These are phyloP conservation scores for Calonectria pseudoreteaudii DNA, from an alignment of 2,329 filamentous ascomycete species.

Conservation along the genomic window DNA sequence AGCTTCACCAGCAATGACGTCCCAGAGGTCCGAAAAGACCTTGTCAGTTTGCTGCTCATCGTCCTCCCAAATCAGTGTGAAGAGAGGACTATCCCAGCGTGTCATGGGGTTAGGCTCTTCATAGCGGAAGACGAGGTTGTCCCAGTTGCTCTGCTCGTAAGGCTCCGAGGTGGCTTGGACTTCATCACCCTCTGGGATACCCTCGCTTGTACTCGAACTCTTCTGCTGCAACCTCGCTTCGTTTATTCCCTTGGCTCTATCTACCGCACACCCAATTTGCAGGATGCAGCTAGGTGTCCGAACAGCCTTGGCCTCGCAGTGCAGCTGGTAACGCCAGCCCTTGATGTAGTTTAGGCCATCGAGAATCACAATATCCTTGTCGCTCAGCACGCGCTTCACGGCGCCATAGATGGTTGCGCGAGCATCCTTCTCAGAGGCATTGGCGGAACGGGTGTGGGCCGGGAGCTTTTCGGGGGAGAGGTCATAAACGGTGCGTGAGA, in stretches of 20 bases:
- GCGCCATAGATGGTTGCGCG: constrained; percentile 81
- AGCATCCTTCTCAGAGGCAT: constrained; percentile 83
- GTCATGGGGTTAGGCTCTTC: constrained; percentile 90
- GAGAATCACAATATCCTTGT: constrained; percentile 81
- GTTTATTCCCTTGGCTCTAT: constrained; percentile 70
- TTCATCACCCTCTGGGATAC: background rate
- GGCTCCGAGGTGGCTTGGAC: constrained; percentile 49
- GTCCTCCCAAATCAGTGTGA: constrained; percentile 83
- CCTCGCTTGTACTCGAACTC: constrained; percentile 15
- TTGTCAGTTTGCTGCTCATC: constrained; percentile 66
- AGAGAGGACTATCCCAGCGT: constrained; percentile 86
- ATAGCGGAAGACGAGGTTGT: constrained; percentile 84
- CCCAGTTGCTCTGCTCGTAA: constrained; percentile 73
- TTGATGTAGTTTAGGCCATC: constrained; percentile 91
- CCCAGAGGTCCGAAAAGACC: constrained; percentile 78
- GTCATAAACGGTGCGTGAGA: constrained; percentile 78
- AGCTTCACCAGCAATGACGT: constrained; percentile 73
- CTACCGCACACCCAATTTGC: constrained; percentile 68
- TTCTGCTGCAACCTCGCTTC: constrained; percentile 61
- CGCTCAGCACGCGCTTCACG: constrained; percentile 79
- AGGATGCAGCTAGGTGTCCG: constrained; percentile 81
- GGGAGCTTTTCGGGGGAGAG: constrained; percentile 64
- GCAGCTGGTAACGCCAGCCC: constrained; percentile 87
- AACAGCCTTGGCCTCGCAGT: constrained; percentile 85
- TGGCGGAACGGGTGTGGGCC: constrained; percentile 75